Conservation (phyloP, 2,329 filamentous ascomycete genomes). For the Metarhizium robertsii region DNA sequence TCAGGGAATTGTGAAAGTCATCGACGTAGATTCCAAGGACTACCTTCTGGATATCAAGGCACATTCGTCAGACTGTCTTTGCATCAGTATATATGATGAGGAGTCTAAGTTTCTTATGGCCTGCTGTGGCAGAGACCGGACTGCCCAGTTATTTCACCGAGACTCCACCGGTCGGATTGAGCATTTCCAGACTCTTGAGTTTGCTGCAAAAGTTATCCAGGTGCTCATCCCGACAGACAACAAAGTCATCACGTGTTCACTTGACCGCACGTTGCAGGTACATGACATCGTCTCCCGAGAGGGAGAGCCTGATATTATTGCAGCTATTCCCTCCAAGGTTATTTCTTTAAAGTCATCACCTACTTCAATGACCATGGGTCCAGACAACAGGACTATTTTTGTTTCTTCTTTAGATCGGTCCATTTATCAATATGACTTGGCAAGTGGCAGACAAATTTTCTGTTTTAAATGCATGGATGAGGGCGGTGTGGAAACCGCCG, state of each 20-base stretch:
- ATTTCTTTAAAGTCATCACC: slow-evolving; percentile 82
- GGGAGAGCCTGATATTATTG: slow-evolving; percentile 52
- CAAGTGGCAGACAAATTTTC: slow-evolving; percentile 58
- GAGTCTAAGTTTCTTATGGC: slow-evolving; percentile 59
- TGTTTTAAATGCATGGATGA: slow-evolving; percentile 80
- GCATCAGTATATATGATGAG: slow-evolving; percentile 63
- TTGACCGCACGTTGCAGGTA: slow-evolving; percentile 79
- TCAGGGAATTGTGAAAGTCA: slow-evolving; percentile 68
- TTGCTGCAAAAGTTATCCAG: slow-evolving; percentile 75
- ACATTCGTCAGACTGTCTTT: slow-evolving; percentile 76
- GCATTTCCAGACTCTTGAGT: slow-evolving; percentile 87
- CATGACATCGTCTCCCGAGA: slow-evolving; percentile 68
- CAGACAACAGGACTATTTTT: slow-evolving; percentile 49
- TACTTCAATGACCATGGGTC: slow-evolving; percentile 67
- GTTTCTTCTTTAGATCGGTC: slow-evolving; percentile 53
- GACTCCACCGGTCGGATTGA: slow-evolving; percentile 51
- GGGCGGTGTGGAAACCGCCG: slow-evolving; percentile 69
- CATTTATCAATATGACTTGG: slow-evolving; percentile 51
- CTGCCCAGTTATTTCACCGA: slow-evolving; percentile 77
- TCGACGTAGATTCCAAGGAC: slow-evolving; percentile 52
- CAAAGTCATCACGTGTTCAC: slow-evolving; percentile 74
- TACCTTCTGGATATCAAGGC: slow-evolving; percentile 69
- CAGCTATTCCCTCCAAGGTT: slow-evolving; percentile 67
- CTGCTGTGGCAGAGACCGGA: slow-evolving; percentile 79
- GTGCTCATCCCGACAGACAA: slow-evolving; percentile 65